A percentile compares a stretch with the other conserved stretches of the same genome.
Evolutionary conservation across 1,139 yeast genomes (phyloP).

Genomic region (Scheffersomyces titani): DNA sequence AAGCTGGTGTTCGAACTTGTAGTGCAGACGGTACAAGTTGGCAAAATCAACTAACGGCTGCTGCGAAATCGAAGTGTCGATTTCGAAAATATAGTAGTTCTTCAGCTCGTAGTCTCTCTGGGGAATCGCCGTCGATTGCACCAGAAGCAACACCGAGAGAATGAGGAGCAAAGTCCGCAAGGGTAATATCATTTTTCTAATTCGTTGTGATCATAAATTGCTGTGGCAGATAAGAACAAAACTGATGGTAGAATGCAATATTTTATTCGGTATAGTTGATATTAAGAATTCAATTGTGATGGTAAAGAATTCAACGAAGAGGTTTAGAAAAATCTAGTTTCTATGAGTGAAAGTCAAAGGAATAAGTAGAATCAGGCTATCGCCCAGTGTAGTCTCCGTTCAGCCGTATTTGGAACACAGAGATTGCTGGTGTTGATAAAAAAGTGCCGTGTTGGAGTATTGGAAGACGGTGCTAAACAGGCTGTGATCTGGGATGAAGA

Average conservation of each 20-base stretch:
- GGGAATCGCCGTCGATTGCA: slow-evolving; percentile 18
- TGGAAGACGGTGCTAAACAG: neutral
- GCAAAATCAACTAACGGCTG: slow-evolving; percentile 34
- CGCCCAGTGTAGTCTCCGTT: neutral
- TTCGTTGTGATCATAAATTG: neutral
- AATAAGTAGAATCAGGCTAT: neutral
- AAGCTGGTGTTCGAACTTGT: slow-evolving; percentile 57
- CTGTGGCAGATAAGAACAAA: neutral
- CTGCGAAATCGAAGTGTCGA: slow-evolving; percentile 33
- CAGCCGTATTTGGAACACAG: neutral
- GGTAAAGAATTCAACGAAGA: too few species aligned
- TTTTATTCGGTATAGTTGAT: neutral
- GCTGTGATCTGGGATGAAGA: neutral
- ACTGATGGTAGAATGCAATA: neutral
- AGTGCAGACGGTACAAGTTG: slow-evolving; percentile 28
- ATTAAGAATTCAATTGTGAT: too few species aligned
- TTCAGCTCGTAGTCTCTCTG: slow-evolving; percentile 38
- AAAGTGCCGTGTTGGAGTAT: neutral
- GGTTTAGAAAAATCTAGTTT: neutral
- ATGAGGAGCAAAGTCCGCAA: neutral
- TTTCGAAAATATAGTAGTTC: slow-evolving; percentile 61
- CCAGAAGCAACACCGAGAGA: slow-evolving; percentile 1
- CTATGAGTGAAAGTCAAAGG: neutral
- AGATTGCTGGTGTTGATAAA: neutral
- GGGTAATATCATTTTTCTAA: neutral